A percentile compares a stretch with the other conserved stretches of the same genome.
These are phyloP conservation scores for Gymnopilus junonius DNA, from an alignment of 768 basidiomycete species.

Conservation along the genomic window DNA sequence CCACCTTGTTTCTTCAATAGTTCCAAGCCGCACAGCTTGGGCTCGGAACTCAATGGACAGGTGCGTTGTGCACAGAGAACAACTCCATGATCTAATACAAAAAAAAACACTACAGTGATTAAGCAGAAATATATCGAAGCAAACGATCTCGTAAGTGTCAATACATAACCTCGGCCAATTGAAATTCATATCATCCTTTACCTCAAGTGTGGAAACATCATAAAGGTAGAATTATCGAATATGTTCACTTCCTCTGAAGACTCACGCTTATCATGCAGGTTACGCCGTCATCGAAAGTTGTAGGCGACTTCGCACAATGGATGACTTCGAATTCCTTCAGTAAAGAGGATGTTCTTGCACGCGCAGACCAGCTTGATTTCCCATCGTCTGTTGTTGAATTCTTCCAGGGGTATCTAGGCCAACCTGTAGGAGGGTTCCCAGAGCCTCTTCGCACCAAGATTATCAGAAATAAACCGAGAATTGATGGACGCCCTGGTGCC, in stretches of 20 bases:
- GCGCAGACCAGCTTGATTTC: constrained; percentile 94
- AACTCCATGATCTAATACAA: constrained; percentile 12
- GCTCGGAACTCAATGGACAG: constrained; percentile 94
- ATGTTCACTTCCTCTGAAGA: background rate
- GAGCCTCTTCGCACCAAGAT: constrained; percentile 91
- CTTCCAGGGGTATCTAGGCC: constrained; percentile 99
- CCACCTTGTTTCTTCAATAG: constrained; percentile 41
- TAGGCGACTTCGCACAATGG: constrained; percentile 99
- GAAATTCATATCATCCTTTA: constrained; percentile 1
- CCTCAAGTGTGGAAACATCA: constrained; percentile 88
- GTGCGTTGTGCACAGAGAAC: constrained; percentile 39
- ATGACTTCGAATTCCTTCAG: constrained; percentile 95
- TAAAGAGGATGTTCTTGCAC: constrained; percentile 83
- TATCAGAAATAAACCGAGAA: constrained; percentile 92
- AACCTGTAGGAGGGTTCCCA: constrained; percentile 98
- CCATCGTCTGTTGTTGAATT: constrained; percentile 97
- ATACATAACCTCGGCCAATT: constrained; percentile 8
- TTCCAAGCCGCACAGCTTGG: constrained; percentile 99
- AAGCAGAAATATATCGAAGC: constrained; percentile 99
- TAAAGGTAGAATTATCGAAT: constrained; percentile 61
- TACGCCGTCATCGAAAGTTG: constrained; percentile 98
- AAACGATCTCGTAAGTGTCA: constrained; percentile 74
- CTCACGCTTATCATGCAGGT: constrained; percentile 49
- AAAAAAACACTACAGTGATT: constrained; percentile 65
- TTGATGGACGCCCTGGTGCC: constrained; percentile 92